phyloP scores from a whole-genome alignment of 2,329 filamentous ascomycete species.

The Claviceps sp. region DNA sequence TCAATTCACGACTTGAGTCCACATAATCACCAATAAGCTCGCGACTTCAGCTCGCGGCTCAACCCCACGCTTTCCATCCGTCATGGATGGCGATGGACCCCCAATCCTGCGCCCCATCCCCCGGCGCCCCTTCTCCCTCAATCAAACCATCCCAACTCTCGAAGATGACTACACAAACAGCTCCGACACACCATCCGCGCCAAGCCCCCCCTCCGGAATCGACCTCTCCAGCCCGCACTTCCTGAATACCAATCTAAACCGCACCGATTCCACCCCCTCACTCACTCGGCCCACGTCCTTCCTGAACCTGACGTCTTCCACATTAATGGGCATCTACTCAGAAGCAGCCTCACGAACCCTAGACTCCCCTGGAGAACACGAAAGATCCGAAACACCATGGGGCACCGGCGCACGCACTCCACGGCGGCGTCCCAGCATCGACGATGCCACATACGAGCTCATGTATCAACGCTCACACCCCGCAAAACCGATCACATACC shows the following conservation, averaged over 20 bases:
- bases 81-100: constrained; percentile 32
- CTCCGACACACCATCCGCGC: constrained; percentile 9
- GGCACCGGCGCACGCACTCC: constrained; percentile 66
- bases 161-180: constrained; percentile 21
- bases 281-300: constrained; percentile 63
- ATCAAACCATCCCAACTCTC: constrained; percentile 32
- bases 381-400: constrained; percentile 59
- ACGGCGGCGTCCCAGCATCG: constrained; percentile 26
- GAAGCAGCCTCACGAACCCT: constrained; percentile 42
- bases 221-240: constrained; percentile 21
- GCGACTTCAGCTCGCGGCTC: neutral
- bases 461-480: constrained; percentile 26
- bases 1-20: too few species aligned
- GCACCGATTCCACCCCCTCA: constrained; percentile 19
- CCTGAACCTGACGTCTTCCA: constrained; percentile 77
- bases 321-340: constrained; percentile 83
- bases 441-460: constrained; percentile 31
- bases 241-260: constrained; percentile 31
- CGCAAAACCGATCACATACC: constrained; percentile 22
- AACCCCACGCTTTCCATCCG: neutral
- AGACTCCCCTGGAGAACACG: constrained; percentile 28
- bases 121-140: constrained; percentile 55
- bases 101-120: constrained; percentile 56
- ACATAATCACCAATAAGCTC: too few species aligned
- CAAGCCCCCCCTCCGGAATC: constrained; percentile 10